Conservation (phyloP, 257 asterid species). For the Ligustrum vulgare region DNA sequence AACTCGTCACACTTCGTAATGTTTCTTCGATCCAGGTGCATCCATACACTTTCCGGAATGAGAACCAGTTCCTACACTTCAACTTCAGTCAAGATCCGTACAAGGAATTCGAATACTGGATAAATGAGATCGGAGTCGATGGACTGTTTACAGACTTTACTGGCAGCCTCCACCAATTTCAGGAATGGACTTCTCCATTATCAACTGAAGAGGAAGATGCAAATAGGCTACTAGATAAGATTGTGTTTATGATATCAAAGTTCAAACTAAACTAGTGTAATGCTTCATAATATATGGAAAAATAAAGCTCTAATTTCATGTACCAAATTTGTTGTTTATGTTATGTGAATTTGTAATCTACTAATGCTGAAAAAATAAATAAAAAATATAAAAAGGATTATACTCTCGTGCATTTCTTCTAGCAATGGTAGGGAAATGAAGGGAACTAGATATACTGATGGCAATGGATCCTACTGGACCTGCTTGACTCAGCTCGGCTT, state of each 20-base stretch:
- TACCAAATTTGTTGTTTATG: background rate
- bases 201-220: conserved; percentile 50
- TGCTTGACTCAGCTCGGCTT: too few relatives aligned
- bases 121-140: conserved; percentile 74
- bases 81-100: conserved; percentile 93
- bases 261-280: conserved; percentile 23
- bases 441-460: too few relatives aligned
- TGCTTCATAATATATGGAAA: background rate
- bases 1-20: conserved; percentile 1
- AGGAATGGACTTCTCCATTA: conserved; percentile 72
- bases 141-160: conserved; percentile 96
- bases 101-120: conserved; percentile 77
- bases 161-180: conserved; percentile 86
- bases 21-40: conserved; percentile 64
- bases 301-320: background rate
- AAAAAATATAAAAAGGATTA: too few relatives aligned
- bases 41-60: conserved; percentile 86
- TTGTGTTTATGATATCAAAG: conserved; percentile 56
- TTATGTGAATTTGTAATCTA: background rate
- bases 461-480: too few relatives aligned
- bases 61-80: conserved; percentile 72
- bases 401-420: too few relatives aligned
- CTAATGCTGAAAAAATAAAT: too few relatives aligned
- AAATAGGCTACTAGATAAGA: conserved; percentile 53
- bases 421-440: too few relatives aligned